Conservation (phyloP, 208 protist species). For the Crithidia brevicula region DNA sequence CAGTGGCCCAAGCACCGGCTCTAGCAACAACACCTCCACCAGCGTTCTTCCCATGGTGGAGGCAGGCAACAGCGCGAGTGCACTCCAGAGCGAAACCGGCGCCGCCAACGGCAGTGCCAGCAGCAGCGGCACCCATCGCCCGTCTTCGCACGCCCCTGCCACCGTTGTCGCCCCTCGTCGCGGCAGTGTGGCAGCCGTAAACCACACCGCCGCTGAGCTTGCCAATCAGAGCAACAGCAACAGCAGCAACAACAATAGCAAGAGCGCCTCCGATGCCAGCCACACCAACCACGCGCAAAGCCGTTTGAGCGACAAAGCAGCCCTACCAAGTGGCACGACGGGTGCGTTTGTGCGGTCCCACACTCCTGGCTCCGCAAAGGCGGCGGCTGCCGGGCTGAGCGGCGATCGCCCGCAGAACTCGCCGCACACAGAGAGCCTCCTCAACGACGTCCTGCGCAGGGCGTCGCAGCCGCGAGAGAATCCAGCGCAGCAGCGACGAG, state of each 20-base stretch:
- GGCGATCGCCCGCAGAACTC: constrained; percentile 17
- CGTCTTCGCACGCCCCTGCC: not conserved
- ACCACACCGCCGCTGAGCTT: no score
- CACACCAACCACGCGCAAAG: not conserved
- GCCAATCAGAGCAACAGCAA: no score
- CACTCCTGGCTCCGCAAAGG: constrained; percentile 10
- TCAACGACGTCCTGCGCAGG: constrained; percentile 24
- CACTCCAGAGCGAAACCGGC: not conserved
- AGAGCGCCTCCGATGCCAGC: not conserved
- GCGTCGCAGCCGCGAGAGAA: not conserved
- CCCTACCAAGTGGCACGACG: not conserved
- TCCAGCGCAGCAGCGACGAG: not conserved
- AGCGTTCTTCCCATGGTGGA: not conserved
- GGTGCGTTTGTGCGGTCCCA: constrained; percentile 7
- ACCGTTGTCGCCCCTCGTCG: constrained; percentile 29
- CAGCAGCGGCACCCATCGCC: not conserved
- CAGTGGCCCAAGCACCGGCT: constrained; percentile 1
- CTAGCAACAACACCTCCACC: constrained; percentile 18
- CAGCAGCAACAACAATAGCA: not conserved
- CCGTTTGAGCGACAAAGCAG: not conserved
- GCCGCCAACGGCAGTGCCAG: not conserved
- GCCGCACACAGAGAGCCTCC: constrained; percentile 28
- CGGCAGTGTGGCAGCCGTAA: constrained; percentile 27
- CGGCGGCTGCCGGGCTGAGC: not conserved
- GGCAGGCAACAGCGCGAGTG: constrained; percentile 2